Conservation (phyloP, 495 filamentous ascomycete species). For the Neurospora sublineolata region DNA sequence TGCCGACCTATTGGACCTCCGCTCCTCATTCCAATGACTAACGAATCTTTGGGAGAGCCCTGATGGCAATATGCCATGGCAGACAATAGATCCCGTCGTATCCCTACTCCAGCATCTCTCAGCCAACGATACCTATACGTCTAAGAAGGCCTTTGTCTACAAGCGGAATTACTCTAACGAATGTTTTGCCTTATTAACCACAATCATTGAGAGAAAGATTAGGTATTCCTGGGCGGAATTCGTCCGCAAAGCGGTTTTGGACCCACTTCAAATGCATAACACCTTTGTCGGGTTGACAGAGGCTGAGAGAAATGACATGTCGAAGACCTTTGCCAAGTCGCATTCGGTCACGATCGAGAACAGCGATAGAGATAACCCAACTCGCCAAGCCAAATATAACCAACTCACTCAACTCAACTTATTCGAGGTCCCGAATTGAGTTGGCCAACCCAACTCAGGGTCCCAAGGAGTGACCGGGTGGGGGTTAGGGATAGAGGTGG, state of each 20-base stretch:
- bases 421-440: no score
- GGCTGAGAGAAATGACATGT: background rate
- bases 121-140: background rate
- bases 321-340: background rate
- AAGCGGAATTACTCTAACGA: conserved; percentile 11
- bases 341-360: no score
- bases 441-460: no score
- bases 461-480: no score
- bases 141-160: background rate
- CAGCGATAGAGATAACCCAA: no score
- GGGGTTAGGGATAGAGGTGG: no score
- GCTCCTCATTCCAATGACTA: conserved; percentile 4
- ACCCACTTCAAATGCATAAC: conserved; percentile 3
- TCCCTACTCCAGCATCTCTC: conserved; percentile 3
- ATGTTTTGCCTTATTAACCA: conserved; percentile 4
- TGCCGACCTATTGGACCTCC: conserved; percentile 9
- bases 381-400: no score
- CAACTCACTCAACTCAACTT: no score
- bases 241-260: conserved; percentile 1
- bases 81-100: background rate
- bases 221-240: conserved; percentile 1
- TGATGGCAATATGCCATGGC: conserved; percentile 3
- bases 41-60: conserved; percentile 14
- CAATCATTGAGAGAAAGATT: conserved; percentile 2
- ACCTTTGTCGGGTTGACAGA: conserved; percentile 1